Evolutionary conservation across 345 rosid genomes (phyloP).

Genomic region (Balakata baccata): DNA sequence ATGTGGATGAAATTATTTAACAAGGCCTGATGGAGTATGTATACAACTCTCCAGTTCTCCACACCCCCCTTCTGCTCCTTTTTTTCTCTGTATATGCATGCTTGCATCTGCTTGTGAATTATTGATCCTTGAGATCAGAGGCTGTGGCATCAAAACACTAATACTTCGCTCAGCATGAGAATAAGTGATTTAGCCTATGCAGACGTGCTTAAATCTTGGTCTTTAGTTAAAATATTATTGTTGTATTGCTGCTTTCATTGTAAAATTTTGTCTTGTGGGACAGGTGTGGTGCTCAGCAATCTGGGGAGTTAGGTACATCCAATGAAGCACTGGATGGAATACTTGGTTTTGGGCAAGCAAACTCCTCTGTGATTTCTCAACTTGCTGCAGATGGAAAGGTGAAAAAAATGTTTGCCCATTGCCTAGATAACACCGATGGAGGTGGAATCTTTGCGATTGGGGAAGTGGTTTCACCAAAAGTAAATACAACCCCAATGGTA

Average conservation of each 20-base stretch:
- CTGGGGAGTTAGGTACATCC: slow-evolving; percentile 62
- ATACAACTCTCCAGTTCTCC: too few relatives aligned
- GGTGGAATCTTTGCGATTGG: slow-evolving; percentile 91
- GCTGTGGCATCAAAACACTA: not conserved
- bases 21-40: too few relatives aligned
- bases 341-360: slow-evolving; percentile 85
- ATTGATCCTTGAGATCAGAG: not conserved
- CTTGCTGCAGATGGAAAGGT: slow-evolving; percentile 61
- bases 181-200: not conserved
- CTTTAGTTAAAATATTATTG: not conserved
- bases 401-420: slow-evolving; percentile 69
- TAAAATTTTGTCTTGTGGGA: slow-evolving; percentile 10
- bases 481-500: slow-evolving; percentile 67
- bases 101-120: not conserved
- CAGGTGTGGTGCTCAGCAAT: slow-evolving; percentile 74
- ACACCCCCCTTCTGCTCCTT: too few relatives aligned
- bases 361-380: slow-evolving; percentile 81
- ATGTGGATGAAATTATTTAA: too few relatives aligned
- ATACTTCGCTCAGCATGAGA: not conserved
- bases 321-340: slow-evolving; percentile 76
- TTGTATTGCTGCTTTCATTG: slow-evolving; percentile 9
- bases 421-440: slow-evolving; percentile 65
- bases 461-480: slow-evolving; percentile 59
- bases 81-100: too few relatives aligned
- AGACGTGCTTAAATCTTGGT: not conserved